A percentile compares a stretch with the other conserved stretches of the same genome.
Conservation (phyloP, 106 monocot genomes). For the Amphibolis antarctica region DNA sequence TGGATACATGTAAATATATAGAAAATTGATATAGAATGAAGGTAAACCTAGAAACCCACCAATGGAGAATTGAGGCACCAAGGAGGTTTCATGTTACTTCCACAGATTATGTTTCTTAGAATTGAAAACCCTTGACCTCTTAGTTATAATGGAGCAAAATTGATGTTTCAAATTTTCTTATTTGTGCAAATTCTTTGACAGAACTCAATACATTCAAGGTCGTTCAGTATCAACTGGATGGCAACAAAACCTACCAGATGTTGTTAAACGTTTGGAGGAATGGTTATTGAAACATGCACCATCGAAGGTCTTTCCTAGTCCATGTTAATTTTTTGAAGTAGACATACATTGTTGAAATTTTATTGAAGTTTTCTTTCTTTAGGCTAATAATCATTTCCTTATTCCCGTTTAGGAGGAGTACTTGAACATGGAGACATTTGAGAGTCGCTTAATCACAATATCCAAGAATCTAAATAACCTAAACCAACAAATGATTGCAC, state of each 20-base stretch:
- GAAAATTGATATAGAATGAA: not conserved
- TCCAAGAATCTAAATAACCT: slow-evolving; percentile 20
- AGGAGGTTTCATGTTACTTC: not conserved
- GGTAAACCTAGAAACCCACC: not conserved
- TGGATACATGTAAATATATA: not conserved
- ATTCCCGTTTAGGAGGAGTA: slow-evolving; percentile 45
- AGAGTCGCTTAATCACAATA: slow-evolving; percentile 34
- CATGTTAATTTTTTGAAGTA: not conserved
- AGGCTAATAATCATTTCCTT: not conserved
- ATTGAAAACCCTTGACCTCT: not conserved
- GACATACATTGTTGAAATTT: not conserved
- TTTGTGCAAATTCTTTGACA: slow-evolving; percentile 2
- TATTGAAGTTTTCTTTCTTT: not conserved
- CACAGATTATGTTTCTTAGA: not conserved
- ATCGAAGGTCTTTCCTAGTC: slow-evolving; percentile 30
- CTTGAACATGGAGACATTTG: slow-evolving; percentile 46
- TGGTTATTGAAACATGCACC: slow-evolving; percentile 33
- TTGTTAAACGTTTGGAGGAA: slow-evolving; percentile 46
- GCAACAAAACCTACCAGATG: slow-evolving; percentile 35
- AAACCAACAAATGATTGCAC: slow-evolving; percentile 22
- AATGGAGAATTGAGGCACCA: not conserved
- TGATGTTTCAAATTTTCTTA: not conserved
- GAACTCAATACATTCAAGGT: slow-evolving; percentile 32
- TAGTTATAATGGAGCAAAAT: no score
- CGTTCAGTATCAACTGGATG: slow-evolving; percentile 14